Conservation (phyloP, 345 rosid species). For the Eucalyptus regnans region DNA sequence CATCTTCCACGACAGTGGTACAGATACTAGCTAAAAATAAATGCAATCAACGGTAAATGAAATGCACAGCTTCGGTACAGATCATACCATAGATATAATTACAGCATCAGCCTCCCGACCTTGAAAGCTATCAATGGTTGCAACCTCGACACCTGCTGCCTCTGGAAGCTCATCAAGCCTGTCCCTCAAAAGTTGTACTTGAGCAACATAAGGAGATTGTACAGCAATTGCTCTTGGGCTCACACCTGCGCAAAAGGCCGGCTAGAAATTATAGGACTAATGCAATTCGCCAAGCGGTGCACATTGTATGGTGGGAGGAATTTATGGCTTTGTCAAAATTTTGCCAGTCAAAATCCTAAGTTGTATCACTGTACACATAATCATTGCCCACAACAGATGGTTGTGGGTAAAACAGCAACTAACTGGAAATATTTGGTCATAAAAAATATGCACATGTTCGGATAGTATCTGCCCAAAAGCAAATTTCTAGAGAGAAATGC, state of each 20-base stretch:
- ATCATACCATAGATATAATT: constrained; percentile 84
- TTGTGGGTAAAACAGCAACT: neutral
- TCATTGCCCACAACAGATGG: neutral
- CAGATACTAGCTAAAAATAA: neutral
- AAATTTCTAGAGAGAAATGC: neutral
- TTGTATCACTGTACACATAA: neutral
- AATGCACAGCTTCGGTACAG: neutral
- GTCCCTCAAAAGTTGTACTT: constrained; percentile 85
- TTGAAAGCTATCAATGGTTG: constrained; percentile 95
- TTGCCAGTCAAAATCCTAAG: neutral
- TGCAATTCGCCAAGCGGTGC: neutral
- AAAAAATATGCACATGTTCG: neutral
- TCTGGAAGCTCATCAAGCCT: constrained; percentile 75
- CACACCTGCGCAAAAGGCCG: constrained; percentile 45
- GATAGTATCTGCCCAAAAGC: neutral
- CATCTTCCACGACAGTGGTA: neutral
- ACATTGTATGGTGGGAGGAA: neutral
- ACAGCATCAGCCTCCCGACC: constrained; percentile 98
- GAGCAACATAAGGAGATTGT: constrained; percentile 97
- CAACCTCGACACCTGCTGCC: constrained; percentile 80
- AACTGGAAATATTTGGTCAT: neutral
- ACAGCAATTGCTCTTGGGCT: constrained; percentile 70
- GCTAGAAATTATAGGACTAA: neutral
- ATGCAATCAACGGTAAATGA: neutral
- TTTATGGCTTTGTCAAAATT: neutral